Evolutionary conservation across 2,329 filamentous ascomycete species (phyloP).

Genomic region (Botrytis aclada): DNA sequence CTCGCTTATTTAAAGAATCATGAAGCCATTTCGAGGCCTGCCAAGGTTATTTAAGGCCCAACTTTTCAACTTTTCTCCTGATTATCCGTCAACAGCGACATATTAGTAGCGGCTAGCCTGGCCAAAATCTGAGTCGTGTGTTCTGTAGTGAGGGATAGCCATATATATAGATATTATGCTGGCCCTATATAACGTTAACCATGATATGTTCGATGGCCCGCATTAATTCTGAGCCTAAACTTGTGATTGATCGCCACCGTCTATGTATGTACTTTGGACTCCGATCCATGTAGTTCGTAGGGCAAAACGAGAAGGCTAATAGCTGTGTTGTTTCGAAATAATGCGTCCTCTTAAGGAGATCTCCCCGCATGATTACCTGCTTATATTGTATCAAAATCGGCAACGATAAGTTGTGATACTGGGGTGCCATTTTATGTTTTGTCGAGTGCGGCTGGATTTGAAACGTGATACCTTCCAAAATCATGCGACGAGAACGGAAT

Average conservation of each 20-base stretch:
- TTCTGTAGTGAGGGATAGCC: not conserved
- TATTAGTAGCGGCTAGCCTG: slow-evolving; percentile 2
- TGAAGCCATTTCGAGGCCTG: slow-evolving; percentile 17
- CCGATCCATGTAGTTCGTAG: slow-evolving; percentile 6
- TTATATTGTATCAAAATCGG: not conserved
- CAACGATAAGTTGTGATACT: not conserved
- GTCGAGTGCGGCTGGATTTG: not conserved
- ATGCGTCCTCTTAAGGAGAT: slow-evolving; percentile 17
- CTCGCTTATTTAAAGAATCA: slow-evolving; percentile 21
- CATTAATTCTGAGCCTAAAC: not conserved
- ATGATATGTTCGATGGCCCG: not conserved
- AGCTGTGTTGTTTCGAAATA: slow-evolving; percentile 17
- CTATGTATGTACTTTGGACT: not conserved
- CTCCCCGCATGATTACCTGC: not conserved
- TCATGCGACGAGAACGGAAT: not conserved
- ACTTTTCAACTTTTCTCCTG: slow-evolving; percentile 24
- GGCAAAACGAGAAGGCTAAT: slow-evolving; percentile 22
- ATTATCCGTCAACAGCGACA: slow-evolving; percentile 21
- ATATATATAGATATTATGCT: not conserved
- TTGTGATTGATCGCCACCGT: not conserved
- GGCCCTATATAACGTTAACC: not conserved
- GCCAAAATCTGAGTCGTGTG: not conserved
- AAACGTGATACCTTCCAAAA: not conserved
- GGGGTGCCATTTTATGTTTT: not conserved
- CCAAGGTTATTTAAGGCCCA: slow-evolving; percentile 24